phyloP scores from a whole-genome alignment of 106 monocot genomes.

The Cymbidium sinense region DNA sequence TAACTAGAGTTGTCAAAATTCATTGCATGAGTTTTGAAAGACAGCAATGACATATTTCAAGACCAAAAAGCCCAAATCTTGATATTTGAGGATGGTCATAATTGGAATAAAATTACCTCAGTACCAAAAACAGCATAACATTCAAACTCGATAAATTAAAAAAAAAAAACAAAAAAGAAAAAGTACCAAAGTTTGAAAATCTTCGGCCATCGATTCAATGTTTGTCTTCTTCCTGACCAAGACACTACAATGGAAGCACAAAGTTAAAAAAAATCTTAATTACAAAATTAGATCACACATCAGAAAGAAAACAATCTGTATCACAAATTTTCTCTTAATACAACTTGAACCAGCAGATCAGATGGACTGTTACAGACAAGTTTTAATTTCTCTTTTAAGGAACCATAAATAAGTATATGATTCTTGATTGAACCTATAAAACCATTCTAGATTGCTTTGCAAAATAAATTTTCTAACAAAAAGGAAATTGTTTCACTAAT shows the following conservation, averaged over 20 bases:
- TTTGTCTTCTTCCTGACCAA: slow-evolving; percentile 74
- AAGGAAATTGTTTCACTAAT: not conserved
- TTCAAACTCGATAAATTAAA: not conserved
- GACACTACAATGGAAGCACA: slow-evolving; percentile 53
- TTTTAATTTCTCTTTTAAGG: not conserved
- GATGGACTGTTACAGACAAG: not conserved
- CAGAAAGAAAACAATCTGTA: not conserved
- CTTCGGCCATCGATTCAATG: slow-evolving; percentile 64
- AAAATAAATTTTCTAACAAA: not conserved
- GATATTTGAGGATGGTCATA: not conserved
- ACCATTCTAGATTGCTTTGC: not conserved
- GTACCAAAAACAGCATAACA: not conserved
- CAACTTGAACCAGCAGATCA: not conserved
- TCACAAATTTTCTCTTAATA: not conserved
- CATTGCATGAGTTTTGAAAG: too few species aligned
- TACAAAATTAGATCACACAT: not conserved
- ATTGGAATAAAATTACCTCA: not conserved
- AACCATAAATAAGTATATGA: not conserved
- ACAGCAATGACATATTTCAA: too few species aligned
- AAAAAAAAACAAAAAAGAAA: slow-evolving; percentile 25
- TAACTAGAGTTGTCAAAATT: too few species aligned
- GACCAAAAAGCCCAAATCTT: too few species aligned
- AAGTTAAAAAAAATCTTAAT: slow-evolving; percentile 1
- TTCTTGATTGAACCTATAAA: not conserved
- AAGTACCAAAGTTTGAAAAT: slow-evolving; percentile 71